Percentiles rank a stretch among this genome's conserved stretches.
Conservation (phyloP, 2,329 filamentous ascomycete genomes). For the Plectosphaerella sp. region DNA sequence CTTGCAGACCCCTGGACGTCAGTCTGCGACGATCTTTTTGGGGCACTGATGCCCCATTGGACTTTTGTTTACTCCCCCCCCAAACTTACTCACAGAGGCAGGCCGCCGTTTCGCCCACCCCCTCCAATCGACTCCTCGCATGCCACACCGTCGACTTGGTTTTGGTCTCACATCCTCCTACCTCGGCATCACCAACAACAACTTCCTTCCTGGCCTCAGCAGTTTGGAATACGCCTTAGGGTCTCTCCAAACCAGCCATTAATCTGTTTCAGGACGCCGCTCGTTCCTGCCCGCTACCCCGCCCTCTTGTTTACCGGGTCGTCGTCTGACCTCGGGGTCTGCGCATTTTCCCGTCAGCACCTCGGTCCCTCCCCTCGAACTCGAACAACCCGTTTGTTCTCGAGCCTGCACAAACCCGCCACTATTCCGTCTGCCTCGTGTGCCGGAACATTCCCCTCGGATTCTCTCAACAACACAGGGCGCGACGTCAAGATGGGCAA, state of each 20-base stretch:
- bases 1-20: not conserved
- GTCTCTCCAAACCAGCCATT: not conserved
- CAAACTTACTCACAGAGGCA: not conserved
- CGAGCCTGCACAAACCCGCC: not conserved
- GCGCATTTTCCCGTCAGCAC: conserved; percentile 4
- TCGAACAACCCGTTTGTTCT: too few relatives aligned
- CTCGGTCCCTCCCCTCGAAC: not conserved
- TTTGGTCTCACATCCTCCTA: conserved; percentile 2
- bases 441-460: too few relatives aligned
- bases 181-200: conserved; percentile 3
- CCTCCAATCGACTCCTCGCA: not conserved
- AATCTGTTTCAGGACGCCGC: not conserved
- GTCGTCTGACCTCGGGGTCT: conserved; percentile 9
- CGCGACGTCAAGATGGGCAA: not conserved
- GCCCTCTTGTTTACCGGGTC: conserved; percentile 5
- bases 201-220: conserved; percentile 4
- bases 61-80: conserved; percentile 1
- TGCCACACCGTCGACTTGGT: conserved; percentile 2
- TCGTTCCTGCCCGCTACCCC: conserved; percentile 3
- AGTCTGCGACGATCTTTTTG: conserved; percentile 4
- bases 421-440: not conserved
- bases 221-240: not conserved
- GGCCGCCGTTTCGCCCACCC: not conserved
- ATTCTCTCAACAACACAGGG: too few relatives aligned
- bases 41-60: not conserved